Base-by-base conservation (phyloP, 208 protist genomes). In the Trypanosoma lewisi region DNA sequence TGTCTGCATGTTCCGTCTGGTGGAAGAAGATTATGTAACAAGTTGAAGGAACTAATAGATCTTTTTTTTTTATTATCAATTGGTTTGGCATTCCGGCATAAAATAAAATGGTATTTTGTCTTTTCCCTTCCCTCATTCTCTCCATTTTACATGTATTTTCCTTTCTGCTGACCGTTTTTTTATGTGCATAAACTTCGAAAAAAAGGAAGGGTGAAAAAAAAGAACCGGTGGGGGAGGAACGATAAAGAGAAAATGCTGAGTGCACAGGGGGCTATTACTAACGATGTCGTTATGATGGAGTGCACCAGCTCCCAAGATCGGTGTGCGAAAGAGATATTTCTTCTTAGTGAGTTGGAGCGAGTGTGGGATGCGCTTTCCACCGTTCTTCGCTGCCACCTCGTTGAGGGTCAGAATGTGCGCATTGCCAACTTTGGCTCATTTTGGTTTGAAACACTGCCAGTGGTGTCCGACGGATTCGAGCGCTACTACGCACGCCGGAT, bases 301-400 rank as follows among this genome's bases (percentile, higher is more conserved):
- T 93, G 86, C 51, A 82, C 86, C 5, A 65, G 69, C n/a, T 80
- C 78, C 12, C 89, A 93, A 55, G 80, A 82, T 27, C 59, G 37
- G n/a, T 31, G 68, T 42, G 73, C 67, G 56, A 75, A 58, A 25
- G 79, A 77, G 23, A 75, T 95, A 37, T 95, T 95, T 49, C 72
- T 95, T 27, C 55, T 95, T 53, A 91, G 78, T 47, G 89, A 95
- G 56, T 63, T 93, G 36, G 84, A 95, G 54, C 84, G 88, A 31
- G 80, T 84, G 6, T 95, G 89, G 87, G 82, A 82, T 28, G 70
- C 89, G 23, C 65, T 93, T 28, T 72, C 78, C 44, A 63, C 80
- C 27, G 58, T 91, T 4, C 52, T 76, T n/a, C 81, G 86, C 2
- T 68, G 74, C 19, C 73, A 83, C 8, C 75, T 95, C 16, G 54